These are phyloP conservation scores for Brassica cretica DNA, from an alignment of 345 rosid species.

Conservation along the genomic window DNA sequence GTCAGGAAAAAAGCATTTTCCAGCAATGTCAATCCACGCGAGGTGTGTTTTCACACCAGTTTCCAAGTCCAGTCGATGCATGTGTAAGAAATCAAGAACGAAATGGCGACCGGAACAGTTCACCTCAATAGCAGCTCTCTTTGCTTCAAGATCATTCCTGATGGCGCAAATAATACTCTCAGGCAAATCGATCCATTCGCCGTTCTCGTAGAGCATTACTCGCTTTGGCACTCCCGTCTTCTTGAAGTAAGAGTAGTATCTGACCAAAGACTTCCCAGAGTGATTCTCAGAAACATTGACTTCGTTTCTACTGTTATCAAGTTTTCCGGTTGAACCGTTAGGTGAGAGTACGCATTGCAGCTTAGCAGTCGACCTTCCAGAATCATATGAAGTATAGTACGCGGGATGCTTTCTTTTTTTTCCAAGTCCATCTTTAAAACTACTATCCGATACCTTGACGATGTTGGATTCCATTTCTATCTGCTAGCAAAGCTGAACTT, in stretches of 20 bases:
- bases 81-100: slow-evolving; percentile 78
- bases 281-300: slow-evolving; percentile 33
- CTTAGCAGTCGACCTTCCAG: slow-evolving; percentile 45
- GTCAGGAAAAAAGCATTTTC: slow-evolving; percentile 74
- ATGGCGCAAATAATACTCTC: slow-evolving; percentile 41
- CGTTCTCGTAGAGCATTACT: slow-evolving; percentile 65
- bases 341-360: slow-evolving; percentile 42
- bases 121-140: slow-evolving; percentile 62
- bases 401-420: slow-evolving; percentile 52
- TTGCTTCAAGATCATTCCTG: slow-evolving; percentile 61
- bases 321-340: slow-evolving; percentile 35
- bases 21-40: slow-evolving; percentile 95
- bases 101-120: slow-evolving; percentile 47
- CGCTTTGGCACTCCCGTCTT: slow-evolving; percentile 72
- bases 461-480: slow-evolving; percentile 56
- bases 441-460: slow-evolving; percentile 58
- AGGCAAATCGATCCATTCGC: slow-evolving; percentile 75
- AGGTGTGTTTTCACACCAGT: slow-evolving; percentile 60
- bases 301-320: slow-evolving; percentile 46
- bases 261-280: slow-evolving; percentile 49
- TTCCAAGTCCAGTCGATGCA: slow-evolving; percentile 64
- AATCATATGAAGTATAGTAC: slow-evolving; percentile 36
- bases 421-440: slow-evolving; percentile 32
- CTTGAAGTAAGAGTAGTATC: slow-evolving; percentile 62
- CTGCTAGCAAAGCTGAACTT: slow-evolving; percentile 43